Percentiles rank a stretch among this genome's conserved stretches.
Evolutionary conservation across 2,329 filamentous ascomycete genomes (phyloP).

Genomic region (Aureobasidium leucospermi): DNA sequence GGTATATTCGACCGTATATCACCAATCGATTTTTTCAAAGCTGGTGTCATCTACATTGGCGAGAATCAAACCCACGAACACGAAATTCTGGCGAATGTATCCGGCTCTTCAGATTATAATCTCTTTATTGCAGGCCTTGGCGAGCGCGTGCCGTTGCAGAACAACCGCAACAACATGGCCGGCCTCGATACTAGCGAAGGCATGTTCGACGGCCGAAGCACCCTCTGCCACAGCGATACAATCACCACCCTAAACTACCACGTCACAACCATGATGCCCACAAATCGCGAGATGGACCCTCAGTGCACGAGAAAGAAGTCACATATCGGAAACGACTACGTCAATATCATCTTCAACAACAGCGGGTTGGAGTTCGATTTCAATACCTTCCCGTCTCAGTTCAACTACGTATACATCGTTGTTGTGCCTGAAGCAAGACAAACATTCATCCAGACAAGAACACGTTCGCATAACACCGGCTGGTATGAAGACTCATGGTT

Average conservation of each 20-base stretch:
- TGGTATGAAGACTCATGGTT: slow-evolving; percentile 47
- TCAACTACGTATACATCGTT: slow-evolving; percentile 96
- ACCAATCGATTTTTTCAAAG: slow-evolving; percentile 89
- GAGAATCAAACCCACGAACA: slow-evolving; percentile 75
- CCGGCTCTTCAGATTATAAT: slow-evolving; percentile 80
- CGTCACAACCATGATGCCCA: slow-evolving; percentile 96
- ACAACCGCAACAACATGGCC: slow-evolving; percentile 84
- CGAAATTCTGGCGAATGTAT: slow-evolving; percentile 80
- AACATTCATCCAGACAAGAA: slow-evolving; percentile 62
- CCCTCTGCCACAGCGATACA: slow-evolving; percentile 89
- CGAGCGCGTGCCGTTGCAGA: slow-evolving; percentile 70
- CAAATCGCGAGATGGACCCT: slow-evolving; percentile 67
- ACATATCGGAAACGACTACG: slow-evolving; percentile 95
- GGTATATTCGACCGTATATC: slow-evolving; percentile 77
- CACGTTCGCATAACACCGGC: slow-evolving; percentile 33
- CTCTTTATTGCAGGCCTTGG: slow-evolving; percentile 78
- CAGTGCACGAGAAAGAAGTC: slow-evolving; percentile 73
- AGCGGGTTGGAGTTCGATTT: slow-evolving; percentile 85
- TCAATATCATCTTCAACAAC: slow-evolving; percentile 97
- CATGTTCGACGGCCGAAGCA: slow-evolving; percentile 69
- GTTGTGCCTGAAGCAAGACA: slow-evolving; percentile 80
- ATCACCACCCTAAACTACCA: slow-evolving; percentile 96
- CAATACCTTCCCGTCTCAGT: slow-evolving; percentile 86
- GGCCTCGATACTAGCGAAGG: slow-evolving; percentile 74
- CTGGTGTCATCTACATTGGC: slow-evolving; percentile 88